Base-by-base conservation (phyloP, 192 early-diverging fungal species). In the Hyaloraphidium curvatum region DNA sequence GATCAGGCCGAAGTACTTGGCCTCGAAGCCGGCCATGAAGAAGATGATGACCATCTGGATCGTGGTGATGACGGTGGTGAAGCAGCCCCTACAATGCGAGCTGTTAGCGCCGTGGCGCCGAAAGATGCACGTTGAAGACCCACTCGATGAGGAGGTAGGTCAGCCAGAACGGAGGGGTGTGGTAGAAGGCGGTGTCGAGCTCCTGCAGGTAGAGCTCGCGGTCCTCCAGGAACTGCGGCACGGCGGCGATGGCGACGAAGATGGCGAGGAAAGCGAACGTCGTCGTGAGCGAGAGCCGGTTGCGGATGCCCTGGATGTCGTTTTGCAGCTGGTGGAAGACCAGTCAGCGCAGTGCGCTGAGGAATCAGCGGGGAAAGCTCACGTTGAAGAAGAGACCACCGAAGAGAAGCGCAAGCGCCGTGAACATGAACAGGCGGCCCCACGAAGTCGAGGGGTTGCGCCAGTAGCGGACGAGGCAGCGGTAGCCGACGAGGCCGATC, bases 401-500 rank as follows among this genome's bases (percentile, higher is more conserved):
- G 43, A 48, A 48, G 14, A 48, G 14, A 25, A 48, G 9, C 7
- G 43, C 43, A 25, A 48, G 25, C 43, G 25, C 5, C 14, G 25
- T 48, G 19, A 48, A 48, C 43, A 48, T 14, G 43, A 48, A 48
- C 43, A 25, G 17, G 25, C 43, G 43, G 25, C 43, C 43, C 43
- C 43, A 48, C 7, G 43, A 48, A 25, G 43, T 48, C 14, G 17
- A 22, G 43, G 43, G 43, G 43, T 48, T 48, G 17, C 43, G 5
- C 33, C 33, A 37, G 33, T 37, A 37, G 9, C 33, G 33, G n/a
- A 37, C 9, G 9, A 7, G n/a, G n/a, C 33, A 37, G 9, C 33
- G 7, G 25, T 70, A 59, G 41, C 76, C 67, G 28, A 74, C 55
- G 17, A 83, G 23, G 56, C 79, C 83, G 41, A 84, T 11, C 33